A percentile compares a stretch with the other conserved stretches of the same genome.
These are phyloP conservation scores for Thinopyrum obtusiflorum DNA, from an alignment of 202 grass and related monocot genomes.

Conservation along the genomic window DNA sequence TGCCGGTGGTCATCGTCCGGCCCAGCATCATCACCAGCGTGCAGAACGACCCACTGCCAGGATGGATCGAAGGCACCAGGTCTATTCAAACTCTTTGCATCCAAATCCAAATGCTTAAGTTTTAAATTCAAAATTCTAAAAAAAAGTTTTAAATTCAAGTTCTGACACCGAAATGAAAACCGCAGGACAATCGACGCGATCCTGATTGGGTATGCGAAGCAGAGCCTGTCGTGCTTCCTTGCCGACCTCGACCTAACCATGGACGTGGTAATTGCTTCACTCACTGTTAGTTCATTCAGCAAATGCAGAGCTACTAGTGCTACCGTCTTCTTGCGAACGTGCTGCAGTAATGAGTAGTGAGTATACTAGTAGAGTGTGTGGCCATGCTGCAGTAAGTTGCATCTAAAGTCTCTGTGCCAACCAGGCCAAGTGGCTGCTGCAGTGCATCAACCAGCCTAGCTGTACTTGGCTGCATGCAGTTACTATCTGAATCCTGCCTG, in stretches of 20 bases:
- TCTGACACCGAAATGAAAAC: background rate
- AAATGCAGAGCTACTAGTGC: background rate
- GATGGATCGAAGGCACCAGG: constrained; percentile 78
- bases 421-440: background rate
- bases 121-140: background rate
- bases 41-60: constrained; percentile 58
- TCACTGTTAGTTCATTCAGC: background rate
- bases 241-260: constrained; percentile 61
- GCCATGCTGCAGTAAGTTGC: background rate
- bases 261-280: constrained; percentile 53
- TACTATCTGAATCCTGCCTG: background rate
- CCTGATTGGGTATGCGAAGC: constrained; percentile 72
- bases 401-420: background rate
- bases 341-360: background rate
- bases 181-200: constrained; percentile 76
- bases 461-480: background rate
- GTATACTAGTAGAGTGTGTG: background rate
- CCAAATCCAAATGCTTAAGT: background rate
- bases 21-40: constrained; percentile 90
- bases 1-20: constrained; percentile 54
- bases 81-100: background rate
- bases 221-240: constrained; percentile 72
- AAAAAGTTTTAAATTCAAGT: too few species aligned
- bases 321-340: background rate
- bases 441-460: background rate